phyloP scores from a whole-genome alignment of 805 yeast genomes.

The Grigorovia yakushimaensis region DNA sequence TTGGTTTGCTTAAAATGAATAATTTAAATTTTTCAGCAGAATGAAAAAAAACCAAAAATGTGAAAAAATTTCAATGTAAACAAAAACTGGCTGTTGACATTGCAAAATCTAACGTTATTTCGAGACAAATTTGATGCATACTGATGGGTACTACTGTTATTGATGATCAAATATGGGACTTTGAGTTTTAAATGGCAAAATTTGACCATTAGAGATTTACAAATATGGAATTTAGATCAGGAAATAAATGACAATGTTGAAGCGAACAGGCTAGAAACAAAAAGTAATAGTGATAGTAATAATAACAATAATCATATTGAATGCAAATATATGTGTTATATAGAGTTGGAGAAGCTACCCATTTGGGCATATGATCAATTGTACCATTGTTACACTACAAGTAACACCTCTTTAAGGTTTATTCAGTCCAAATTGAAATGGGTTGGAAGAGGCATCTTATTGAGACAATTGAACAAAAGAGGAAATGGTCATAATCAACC shows the following conservation, averaged over 20 bases:
- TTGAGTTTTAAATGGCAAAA: slow-evolving; percentile 4
- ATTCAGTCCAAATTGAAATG: slow-evolving; percentile 20
- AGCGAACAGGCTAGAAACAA: no score
- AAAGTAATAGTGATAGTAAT: no score
- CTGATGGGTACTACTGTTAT: no score
- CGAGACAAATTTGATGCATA: no score
- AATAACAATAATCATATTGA: neutral
- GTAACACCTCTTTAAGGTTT: slow-evolving; percentile 20
- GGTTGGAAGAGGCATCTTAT: slow-evolving; percentile 14
- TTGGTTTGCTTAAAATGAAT: no score
- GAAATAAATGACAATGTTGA: no score
- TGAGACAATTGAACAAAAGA: slow-evolving; percentile 3
- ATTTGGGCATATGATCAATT: slow-evolving; percentile 15
- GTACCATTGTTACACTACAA: slow-evolving; percentile 17
- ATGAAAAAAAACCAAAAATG: neutral
- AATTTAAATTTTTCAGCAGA: no score
- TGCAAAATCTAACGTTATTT: no score
- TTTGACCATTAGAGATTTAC: slow-evolving; percentile 20
- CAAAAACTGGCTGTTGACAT: no score
- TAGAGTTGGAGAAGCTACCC: slow-evolving; percentile 18
- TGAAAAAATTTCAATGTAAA: no score
- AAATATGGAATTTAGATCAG: no score
- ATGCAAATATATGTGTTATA: slow-evolving; percentile 12
- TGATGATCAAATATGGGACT: neutral
- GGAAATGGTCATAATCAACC: slow-evolving; percentile 6